Conservation (phyloP, 1,139 yeast genomes). For the Pichia sp. region DNA sequence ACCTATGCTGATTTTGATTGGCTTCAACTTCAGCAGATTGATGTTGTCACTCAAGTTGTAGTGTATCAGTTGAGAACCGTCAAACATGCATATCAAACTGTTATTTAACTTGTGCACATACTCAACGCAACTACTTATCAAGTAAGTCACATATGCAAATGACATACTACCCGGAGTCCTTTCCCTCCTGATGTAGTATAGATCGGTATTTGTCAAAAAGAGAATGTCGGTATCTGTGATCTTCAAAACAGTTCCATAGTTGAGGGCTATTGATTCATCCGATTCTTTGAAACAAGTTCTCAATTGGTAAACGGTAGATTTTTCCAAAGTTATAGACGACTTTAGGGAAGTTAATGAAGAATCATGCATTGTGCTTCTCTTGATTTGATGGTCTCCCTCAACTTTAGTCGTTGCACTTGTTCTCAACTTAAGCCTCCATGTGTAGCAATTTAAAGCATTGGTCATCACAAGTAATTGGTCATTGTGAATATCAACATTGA, state of each 20-base stretch:
- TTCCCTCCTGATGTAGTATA: constrained; percentile 32
- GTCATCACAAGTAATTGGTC: constrained; percentile 32
- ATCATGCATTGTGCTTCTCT: constrained; percentile 3
- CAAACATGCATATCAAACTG: constrained; percentile 28
- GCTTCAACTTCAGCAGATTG: constrained; percentile 23
- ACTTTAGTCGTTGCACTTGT: not conserved
- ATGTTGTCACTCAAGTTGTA: constrained; percentile 27
- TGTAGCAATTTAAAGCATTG: constrained; percentile 30
- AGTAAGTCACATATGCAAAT: constrained; percentile 20
- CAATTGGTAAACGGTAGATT: constrained; percentile 27
- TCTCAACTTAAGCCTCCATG: constrained; percentile 28
- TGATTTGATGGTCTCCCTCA: constrained; percentile 7
- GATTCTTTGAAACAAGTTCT: constrained; percentile 24
- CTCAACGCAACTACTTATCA: constrained; percentile 27
- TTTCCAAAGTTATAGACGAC: constrained; percentile 22
- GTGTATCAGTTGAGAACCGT: constrained; percentile 31
- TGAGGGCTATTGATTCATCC: constrained; percentile 22
- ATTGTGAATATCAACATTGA: constrained; percentile 27
- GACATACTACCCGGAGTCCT: constrained; percentile 10
- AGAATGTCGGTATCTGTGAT: constrained; percentile 31
- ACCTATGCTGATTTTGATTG: constrained; percentile 29
- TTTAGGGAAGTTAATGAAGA: constrained; percentile 2
- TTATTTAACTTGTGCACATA: constrained; percentile 28
- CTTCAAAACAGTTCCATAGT: constrained; percentile 25
- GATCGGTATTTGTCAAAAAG: constrained; percentile 32